Base-by-base conservation (phyloP, 2,329 filamentous ascomycete genomes). In the Aspergillus floridensis region DNA sequence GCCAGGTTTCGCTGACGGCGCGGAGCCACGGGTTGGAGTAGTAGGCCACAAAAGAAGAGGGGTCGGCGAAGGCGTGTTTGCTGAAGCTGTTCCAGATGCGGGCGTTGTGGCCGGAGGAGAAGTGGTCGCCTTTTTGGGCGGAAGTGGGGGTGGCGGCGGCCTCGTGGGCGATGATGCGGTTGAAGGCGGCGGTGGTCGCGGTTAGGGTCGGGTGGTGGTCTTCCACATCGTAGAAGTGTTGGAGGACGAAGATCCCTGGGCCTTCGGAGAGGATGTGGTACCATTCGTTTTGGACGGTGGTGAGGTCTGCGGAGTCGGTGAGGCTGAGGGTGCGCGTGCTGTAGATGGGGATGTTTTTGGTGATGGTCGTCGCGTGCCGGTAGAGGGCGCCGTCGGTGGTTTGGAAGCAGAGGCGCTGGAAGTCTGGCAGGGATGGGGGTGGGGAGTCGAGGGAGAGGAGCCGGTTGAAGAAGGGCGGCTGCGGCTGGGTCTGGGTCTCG, bases 21-120 rank as follows among this genome's bases (percentile, higher is more conserved):
- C 76, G 72, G 2, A 88, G 78, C 76, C 82, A 86, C 0, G 84
- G 84, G 63, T 88, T 88, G 4, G 82, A 78, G 71, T 85, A 87
- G 76, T 88, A 88, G 6, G 69, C 60, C 0, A 83, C 61, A 65
- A 88, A 88, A 0, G 81, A 83, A 0, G 67, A 48, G 0, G 85
- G 80, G 61, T 86, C 79, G 29, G 74, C 67, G 2, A 82, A 69
- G 21, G 79, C 82, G 66, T 88, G 86, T 67, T 88, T 88, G 62
- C 81, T 81, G 71, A 88, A 85, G 0, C 85, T 85, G 73, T 88
- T 88, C 85, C 85, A 88, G 74, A 88, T 86, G 10, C 86, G 80
- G 56, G 82, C 78, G 67, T 88, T 88, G 24, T 79, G 78, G 22
- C 82, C 81, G 2, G 77, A 76, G 1, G 85, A 84, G 70, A 88